Evolutionary conservation across 2,329 filamentous ascomycete genomes (phyloP), one percentile per base, ranked within the genome.

Genomic region (Colletotrichum tropicicola): DNA sequence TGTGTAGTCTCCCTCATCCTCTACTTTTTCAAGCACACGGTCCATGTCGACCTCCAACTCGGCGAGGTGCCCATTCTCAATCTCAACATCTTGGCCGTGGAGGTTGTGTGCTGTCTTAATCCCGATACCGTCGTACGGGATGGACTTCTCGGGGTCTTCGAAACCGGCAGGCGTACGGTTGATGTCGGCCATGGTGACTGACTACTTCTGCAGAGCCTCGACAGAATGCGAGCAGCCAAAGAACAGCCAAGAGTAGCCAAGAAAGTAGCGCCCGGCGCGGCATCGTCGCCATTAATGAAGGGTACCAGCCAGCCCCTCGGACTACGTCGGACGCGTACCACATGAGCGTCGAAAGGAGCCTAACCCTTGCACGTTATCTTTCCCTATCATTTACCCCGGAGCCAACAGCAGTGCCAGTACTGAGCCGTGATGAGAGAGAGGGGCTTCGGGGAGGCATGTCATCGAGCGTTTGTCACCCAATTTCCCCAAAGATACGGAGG

Each of bases 211-310:
- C 12, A 43, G 48, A 21, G 55, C 15, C 35, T 37, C 30, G 15
- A 39, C 15, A 45, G 5, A 6, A 27, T 9, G 32, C 41, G 41
- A 47, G 41, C 27, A 44, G 49, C 12, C 35, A 45, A n/a, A 23
- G 27, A 47, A 47, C 39, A 27, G 32, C 56, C 43, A 65, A 57
- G 21, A 43, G 35, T 10, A 49, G 61, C 61, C 61, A 65, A 65
- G 61, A 9, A 15, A n/a, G n/a, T 48, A 65, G 61, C 35, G 48
- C 56, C 61, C 61, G 61, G 61, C 61, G 61, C 61, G 61, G 61
- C 61, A 61, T 60, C 48, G 49, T 23, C 12, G 43, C 15, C 19
- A 48, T 65, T 54, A 57, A 54, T 41, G 41, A 41, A 39, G 10
- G 17, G 37, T 12, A 28, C 30, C 54, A 56, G 12, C 8, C 8